Percentiles rank a stretch among this genome's conserved stretches.
phyloP scores from a whole-genome alignment of 805 yeast species.

The Groenewaldozyma salmanticensis region DNA sequence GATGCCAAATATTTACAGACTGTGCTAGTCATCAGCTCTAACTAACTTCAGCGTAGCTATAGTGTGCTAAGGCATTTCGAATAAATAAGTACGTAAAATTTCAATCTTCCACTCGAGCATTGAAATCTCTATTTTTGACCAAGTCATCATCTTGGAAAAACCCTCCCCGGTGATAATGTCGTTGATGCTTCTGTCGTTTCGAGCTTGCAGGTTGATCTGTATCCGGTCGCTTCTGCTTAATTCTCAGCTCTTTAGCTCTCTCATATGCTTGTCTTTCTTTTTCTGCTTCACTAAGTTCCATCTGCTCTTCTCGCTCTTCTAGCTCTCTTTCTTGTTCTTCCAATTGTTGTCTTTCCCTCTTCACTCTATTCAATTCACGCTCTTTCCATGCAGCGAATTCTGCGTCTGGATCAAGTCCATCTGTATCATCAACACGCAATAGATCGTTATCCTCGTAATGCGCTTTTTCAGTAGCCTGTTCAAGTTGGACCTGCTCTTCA shows the following conservation, averaged over 20 bases:
- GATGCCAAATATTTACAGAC: too few species aligned
- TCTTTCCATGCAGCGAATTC: constrained; percentile 35
- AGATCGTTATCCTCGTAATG: constrained; percentile 14
- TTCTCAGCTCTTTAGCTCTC: constrained; percentile 3
- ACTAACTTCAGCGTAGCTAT: too few species aligned
- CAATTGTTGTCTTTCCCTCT: constrained; percentile 30
- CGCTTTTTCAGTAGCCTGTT: constrained; percentile 21
- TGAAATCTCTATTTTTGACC: constrained; percentile 24
- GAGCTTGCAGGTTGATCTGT: constrained; percentile 9
- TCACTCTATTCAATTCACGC: constrained; percentile 32
- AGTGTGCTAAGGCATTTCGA: too few species aligned
- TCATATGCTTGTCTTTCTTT: constrained; percentile 12
- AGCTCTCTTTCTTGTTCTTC: constrained; percentile 27
- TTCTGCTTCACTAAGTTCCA: constrained; percentile 24
- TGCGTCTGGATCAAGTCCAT: constrained; percentile 42
- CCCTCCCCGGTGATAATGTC: constrained; percentile 27
- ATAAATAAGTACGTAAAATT: too few species aligned
- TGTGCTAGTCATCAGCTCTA: too few species aligned
- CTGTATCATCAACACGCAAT: constrained; percentile 45
- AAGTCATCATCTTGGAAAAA: constrained; percentile 28
- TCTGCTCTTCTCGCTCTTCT: constrained; percentile 26
- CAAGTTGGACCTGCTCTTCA: constrained; percentile 23
- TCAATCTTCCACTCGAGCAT: constrained; percentile 24
- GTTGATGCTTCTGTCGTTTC: constrained; percentile 16
- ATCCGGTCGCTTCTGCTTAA: constrained; percentile 5